Evolutionary conservation across 495 filamentous ascomycete species (phyloP).

Genomic region (Penicillium robsamsonii): DNA sequence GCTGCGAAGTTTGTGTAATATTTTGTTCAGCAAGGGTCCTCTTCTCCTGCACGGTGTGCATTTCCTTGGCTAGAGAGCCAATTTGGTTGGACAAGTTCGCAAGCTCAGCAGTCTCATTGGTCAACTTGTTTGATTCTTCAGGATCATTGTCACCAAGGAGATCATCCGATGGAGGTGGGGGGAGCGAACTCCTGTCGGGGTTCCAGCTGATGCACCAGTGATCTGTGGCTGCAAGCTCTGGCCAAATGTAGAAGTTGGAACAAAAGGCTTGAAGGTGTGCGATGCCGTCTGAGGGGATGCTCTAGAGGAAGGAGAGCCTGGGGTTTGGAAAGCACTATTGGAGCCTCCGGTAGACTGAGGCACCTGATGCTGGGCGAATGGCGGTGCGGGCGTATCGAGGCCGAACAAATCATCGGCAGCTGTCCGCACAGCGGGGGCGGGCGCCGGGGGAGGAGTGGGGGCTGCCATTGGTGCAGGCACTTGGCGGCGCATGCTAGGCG

Average conservation of each 20-base stretch:
- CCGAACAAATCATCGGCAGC: conserved; percentile 91
- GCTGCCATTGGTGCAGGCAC: conserved; percentile 44
- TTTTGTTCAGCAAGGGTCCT: conserved; percentile 73
- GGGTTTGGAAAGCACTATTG: conserved; percentile 38
- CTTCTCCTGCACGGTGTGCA: conserved; percentile 85
- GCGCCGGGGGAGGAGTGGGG: conserved; percentile 43
- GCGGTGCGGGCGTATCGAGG: conserved; percentile 62
- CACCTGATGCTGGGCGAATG: conserved; percentile 56
- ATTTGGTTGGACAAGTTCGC: conserved; percentile 97
- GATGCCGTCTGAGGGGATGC: conserved; percentile 39
- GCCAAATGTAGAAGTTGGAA: conserved; percentile 88
- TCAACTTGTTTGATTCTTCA: conserved; percentile 82
- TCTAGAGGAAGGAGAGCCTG: conserved; percentile 41
- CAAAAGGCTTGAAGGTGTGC: conserved; percentile 80
- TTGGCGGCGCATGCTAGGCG: conserved; percentile 81
- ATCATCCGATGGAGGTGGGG: conserved; percentile 69
- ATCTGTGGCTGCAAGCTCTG: conserved; percentile 72
- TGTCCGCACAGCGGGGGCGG: conserved; percentile 56
- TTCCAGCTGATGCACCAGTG: conserved; percentile 65
- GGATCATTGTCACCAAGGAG: conserved; percentile 92
- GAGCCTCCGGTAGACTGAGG: conserved; percentile 74
- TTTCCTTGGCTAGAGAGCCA: conserved; percentile 83
- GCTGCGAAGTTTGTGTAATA: conserved; percentile 69
- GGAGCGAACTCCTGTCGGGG: conserved; percentile 42
- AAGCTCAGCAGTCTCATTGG: conserved; percentile 85